These are phyloP conservation scores for Puya raimondii DNA, from an alignment of 176 grass and related monocot genomes.

Conservation along the genomic window DNA sequence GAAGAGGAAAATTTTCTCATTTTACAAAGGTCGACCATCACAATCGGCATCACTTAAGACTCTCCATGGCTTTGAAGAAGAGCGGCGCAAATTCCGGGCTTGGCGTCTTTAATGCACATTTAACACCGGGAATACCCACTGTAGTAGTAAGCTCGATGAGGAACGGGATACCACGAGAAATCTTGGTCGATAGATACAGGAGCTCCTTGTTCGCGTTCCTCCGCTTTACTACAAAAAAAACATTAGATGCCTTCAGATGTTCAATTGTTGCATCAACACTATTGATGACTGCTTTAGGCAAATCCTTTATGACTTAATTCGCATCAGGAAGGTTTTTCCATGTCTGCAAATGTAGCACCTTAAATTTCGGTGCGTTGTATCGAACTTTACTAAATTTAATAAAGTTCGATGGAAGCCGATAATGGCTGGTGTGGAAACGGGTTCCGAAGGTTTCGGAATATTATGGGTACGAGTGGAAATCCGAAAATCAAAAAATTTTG, in stretches of 20 bases:
- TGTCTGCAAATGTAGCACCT: too few species aligned
- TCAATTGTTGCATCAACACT: slow-evolving; percentile 73
- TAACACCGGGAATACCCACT: slow-evolving; percentile 62
- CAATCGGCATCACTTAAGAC: slow-evolving; percentile 40
- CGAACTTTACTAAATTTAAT: too few species aligned
- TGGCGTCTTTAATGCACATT: slow-evolving; percentile 85
- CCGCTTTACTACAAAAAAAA: slow-evolving; percentile 88
- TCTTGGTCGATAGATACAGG: slow-evolving; percentile 59
- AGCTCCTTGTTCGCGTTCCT: slow-evolving; percentile 83
- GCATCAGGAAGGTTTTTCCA: slow-evolving; percentile 93
- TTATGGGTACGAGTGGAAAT: too few species aligned
- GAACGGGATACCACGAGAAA: slow-evolving; percentile 62
- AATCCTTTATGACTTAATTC: slow-evolving; percentile 68
- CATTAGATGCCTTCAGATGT: slow-evolving; percentile 56
- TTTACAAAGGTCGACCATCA: background rate
- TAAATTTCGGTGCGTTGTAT: too few species aligned
- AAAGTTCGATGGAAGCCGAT: too few species aligned
- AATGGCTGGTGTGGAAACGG: too few species aligned
- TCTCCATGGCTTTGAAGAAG: slow-evolving; percentile 84
- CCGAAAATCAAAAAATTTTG: too few species aligned
- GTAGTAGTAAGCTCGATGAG: slow-evolving; percentile 68
- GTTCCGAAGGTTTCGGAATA: too few species aligned
- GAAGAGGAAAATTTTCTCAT: background rate
- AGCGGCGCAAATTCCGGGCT: slow-evolving; percentile 60
- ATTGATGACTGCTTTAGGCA: slow-evolving; percentile 44